Conservation (phyloP, 1,284 basidiomycete species). For the Coriolopsis trogii region DNA sequence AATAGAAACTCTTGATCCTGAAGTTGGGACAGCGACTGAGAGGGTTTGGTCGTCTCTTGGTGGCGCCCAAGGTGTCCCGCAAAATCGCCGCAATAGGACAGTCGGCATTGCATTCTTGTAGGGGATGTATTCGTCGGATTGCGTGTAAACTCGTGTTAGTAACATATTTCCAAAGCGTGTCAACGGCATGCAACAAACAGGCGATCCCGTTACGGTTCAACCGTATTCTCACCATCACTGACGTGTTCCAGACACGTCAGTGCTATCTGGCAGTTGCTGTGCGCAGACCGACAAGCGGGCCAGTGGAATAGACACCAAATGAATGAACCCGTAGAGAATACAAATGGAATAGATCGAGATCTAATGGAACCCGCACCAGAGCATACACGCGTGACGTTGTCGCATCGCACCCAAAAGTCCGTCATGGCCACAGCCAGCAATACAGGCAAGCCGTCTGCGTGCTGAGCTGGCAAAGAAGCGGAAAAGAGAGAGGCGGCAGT, state of each 20-base stretch:
- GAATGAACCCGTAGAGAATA: conserved; percentile 16
- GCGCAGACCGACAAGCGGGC: not conserved
- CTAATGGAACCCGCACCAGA: conserved; percentile 18
- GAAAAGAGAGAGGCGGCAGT: not conserved
- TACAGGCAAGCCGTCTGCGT: not conserved
- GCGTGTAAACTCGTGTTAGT: too few relatives aligned
- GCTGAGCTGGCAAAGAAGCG: not conserved
- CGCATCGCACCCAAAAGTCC: conserved; percentile 1
- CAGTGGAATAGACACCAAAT: not conserved
- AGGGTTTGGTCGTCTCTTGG: too few relatives aligned
- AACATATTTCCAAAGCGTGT: not conserved
- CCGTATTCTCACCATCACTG: too few relatives aligned
- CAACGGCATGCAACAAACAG: not conserved
- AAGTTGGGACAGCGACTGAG: too few relatives aligned
- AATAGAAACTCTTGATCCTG: too few relatives aligned
- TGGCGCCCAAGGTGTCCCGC: too few relatives aligned
- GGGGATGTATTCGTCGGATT: too few relatives aligned
- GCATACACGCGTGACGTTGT: conserved; percentile 3
- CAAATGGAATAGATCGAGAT: conserved; percentile 16
- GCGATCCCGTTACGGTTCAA: too few relatives aligned
- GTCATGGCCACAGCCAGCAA: conserved; percentile 5
- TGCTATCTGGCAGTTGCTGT: not conserved
- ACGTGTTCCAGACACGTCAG: too few relatives aligned
- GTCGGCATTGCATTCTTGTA: too few relatives aligned
- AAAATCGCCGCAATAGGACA: too few relatives aligned